Conservation (phyloP, 805 yeast species). For the Candida loeiensis region DNA sequence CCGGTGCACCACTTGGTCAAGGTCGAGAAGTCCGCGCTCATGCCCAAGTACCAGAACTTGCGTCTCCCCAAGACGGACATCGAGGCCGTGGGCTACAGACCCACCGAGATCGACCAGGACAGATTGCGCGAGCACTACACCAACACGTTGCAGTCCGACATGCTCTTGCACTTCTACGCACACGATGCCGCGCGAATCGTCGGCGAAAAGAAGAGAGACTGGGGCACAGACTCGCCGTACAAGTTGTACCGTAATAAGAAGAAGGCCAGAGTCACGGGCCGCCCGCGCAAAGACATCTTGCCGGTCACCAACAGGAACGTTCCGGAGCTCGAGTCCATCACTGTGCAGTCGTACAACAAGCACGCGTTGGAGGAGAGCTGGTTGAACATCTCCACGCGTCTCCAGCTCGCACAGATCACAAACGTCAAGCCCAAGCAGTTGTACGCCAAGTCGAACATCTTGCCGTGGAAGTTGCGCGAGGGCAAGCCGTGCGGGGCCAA, state of each 20-base stretch:
- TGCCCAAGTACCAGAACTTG: conserved; percentile 70
- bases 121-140: conserved; percentile 73
- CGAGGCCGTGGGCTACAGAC: conserved; percentile 73
- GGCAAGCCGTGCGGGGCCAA: conserved; percentile 93
- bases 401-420: conserved; percentile 91
- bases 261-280: conserved; percentile 72
- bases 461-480: conserved; percentile 80
- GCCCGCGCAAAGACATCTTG: conserved; percentile 69
- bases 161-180: conserved; percentile 70
- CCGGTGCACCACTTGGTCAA: conserved; percentile 91
- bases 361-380: conserved; percentile 68
- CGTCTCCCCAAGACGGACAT: conserved; percentile 69
- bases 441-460: conserved; percentile 73
- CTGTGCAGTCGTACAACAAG: conserved; percentile 72
- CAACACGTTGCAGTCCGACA: conserved; percentile 71
- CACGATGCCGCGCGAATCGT: conserved; percentile 53
- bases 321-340: conserved; percentile 66
- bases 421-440: conserved; percentile 76
- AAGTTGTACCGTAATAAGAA: conserved; percentile 77
- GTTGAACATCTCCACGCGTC: conserved; percentile 68
- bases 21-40: conserved; percentile 67
- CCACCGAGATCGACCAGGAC: conserved; percentile 72
- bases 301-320: conserved; percentile 67
- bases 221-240: conserved; percentile 89
- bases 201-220: conserved; percentile 74